A percentile compares a stretch with the other conserved stretches of the same genome.
Evolutionary conservation across 208 protist species (phyloP).

Genomic region (Porcisia deanei): DNA sequence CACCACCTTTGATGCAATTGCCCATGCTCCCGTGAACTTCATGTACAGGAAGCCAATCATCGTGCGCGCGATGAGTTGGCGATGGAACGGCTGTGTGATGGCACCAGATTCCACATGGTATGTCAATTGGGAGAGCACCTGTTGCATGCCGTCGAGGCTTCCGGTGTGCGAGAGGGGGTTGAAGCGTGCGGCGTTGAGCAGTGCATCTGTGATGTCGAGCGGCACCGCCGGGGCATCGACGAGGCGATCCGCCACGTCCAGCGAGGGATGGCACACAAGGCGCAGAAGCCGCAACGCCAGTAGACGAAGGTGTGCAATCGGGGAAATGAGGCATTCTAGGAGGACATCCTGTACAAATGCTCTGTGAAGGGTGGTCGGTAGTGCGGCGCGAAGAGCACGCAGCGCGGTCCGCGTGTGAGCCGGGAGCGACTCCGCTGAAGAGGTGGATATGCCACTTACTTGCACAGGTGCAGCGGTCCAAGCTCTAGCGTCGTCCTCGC

Average conservation of each 20-base stretch:
- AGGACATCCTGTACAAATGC: conserved; percentile 61
- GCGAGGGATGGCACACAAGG: conserved; percentile 48
- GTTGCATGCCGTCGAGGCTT: conserved; percentile 67
- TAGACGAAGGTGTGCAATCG: conserved; percentile 66
- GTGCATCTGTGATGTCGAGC: conserved; percentile 25
- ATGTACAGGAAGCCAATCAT: conserved; percentile 85
- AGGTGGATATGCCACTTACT: background rate
- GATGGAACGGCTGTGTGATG: conserved; percentile 54
- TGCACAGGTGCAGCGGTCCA: background rate
- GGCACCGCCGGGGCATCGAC: conserved; percentile 20
- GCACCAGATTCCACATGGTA: conserved; percentile 58
- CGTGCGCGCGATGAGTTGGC: conserved; percentile 63
- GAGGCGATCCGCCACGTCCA: conserved; percentile 25
- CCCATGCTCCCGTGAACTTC: conserved; percentile 79
- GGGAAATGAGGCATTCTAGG: conserved; percentile 68
- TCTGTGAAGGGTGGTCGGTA: conserved; percentile 44
- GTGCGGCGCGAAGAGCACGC: conserved; percentile 34
- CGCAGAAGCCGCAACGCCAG: conserved; percentile 66
- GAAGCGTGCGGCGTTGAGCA: conserved; percentile 61
- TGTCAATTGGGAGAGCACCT: conserved; percentile 59
- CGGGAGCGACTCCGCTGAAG: conserved; percentile 17
- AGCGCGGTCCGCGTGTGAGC: conserved; percentile 28
- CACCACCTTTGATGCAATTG: conserved; percentile 61
- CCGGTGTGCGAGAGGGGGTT: conserved; percentile 72
- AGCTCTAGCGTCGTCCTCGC: conserved; percentile 1